Base-by-base conservation (phyloP, 352 stramenopile genomes). In the Phytopythium sindhum region DNA sequence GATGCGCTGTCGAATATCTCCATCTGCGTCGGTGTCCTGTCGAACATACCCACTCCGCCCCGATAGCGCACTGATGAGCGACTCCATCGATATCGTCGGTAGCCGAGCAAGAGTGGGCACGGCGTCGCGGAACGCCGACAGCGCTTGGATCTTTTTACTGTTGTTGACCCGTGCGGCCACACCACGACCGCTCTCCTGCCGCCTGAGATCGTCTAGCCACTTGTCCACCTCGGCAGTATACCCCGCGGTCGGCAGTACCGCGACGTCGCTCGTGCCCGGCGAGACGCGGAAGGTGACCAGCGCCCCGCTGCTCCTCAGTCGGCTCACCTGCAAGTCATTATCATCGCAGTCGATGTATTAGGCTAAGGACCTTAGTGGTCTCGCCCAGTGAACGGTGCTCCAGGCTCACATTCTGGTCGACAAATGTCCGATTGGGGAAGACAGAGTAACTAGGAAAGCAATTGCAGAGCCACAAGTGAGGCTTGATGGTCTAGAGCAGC, bases 371-470 rank as follows among this genome's bases (percentile, higher is more conserved):
- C n/a, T n/a, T n/a, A n/a, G n/a, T n/a, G n/a, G n/a, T n/a, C n/a
- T n/a, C 2, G 26, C n/a, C 23, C 9, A 53, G 11, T 23, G 23
- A 29, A 53, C 11, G 11, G 28, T 42, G 31, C 52, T 41, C 39
- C 15, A 23, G 4, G 39, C 39, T 21, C 60, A 90, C 81, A 55
- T 80, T 89, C 42, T 89, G 79, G 50, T 89, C 79, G 21, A 89
- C 69, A 29, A 84, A 85, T 24, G 81, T 87, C 17, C 79, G 74
- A 61, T 87, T 91, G 24, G 74, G 67, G 42, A 88, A 64, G 53
- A 89, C 63, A 0, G 68, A 72, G 61, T 91, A 89, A 23, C 81
- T 90, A n/a, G 44, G n/a, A 17, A 15, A 42, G 53, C 12, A 56
- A 15, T 53, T 41, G 57, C n/a, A 33, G 44, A 54, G 14, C 11